Evolutionary conservation across 441 rosid species (phyloP).

Genomic region (Eruca vesicaria): DNA sequence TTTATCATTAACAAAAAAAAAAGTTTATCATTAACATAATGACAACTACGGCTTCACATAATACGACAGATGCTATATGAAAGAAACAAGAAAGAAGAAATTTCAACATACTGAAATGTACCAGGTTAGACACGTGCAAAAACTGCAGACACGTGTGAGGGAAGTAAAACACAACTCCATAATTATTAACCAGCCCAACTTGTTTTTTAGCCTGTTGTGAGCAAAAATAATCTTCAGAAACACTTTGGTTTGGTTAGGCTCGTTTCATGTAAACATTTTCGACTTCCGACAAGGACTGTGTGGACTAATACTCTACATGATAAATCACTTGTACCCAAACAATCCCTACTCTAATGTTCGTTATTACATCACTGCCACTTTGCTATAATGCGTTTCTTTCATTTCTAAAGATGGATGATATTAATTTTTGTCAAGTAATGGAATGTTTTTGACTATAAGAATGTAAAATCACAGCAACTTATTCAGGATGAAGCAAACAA

Average conservation of each 20-base stretch:
- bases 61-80: constrained; percentile 8
- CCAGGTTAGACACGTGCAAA: constrained; percentile 38
- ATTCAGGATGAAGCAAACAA: constrained; percentile 20
- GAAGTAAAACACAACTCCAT: not conserved
- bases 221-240: constrained; percentile 6
- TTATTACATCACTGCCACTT: constrained; percentile 18
- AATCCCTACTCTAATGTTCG: constrained; percentile 1
- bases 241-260: constrained; percentile 6
- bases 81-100: not conserved
- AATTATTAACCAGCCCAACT: not conserved
- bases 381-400: not conserved
- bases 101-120: constrained; percentile 29
- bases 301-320: constrained; percentile 12
- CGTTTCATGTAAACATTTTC: constrained; percentile 14
- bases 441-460: constrained; percentile 6
- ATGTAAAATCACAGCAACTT: constrained; percentile 1
- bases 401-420: not conserved
- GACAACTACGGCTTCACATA: too few relatives aligned
- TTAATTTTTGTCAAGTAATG: not conserved
- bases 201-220: not conserved
- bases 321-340: constrained; percentile 2
- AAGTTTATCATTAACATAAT: constrained; percentile 9
- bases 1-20: constrained; percentile 8
- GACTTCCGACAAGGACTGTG: constrained; percentile 27
- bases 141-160: constrained; percentile 33